These are phyloP conservation scores for Coemansia sp. DNA, from an alignment of 192 early-diverging fungal species.

Conservation along the genomic window DNA sequence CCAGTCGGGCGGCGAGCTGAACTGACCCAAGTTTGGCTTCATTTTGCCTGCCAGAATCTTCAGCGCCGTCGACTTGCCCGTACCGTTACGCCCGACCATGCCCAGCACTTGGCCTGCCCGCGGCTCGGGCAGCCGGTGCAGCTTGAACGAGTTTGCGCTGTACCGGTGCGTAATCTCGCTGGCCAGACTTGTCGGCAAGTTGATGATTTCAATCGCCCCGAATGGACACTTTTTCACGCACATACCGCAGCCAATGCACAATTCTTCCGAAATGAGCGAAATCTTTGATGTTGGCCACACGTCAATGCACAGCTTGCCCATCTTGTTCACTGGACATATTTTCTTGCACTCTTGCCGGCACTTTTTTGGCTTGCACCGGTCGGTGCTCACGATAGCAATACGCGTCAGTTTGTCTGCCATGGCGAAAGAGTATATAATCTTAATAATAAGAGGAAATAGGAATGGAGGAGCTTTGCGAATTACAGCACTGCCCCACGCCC, in stretches of 20 bases:
- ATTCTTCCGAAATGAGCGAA: slow-evolving; percentile 90
- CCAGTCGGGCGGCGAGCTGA: slow-evolving; percentile 87
- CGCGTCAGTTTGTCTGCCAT: slow-evolving; percentile 90
- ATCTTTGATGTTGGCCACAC: slow-evolving; percentile 84
- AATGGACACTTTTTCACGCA: slow-evolving; percentile 98
- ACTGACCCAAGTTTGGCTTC: slow-evolving; percentile 95
- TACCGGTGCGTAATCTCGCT: slow-evolving; percentile 95
- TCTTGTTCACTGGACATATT: slow-evolving; percentile 91
- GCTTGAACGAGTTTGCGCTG: slow-evolving; percentile 96
- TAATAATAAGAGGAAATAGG: slow-evolving; percentile 3
- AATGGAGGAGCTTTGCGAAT: neutral
- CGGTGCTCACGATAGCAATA: slow-evolving; percentile 89
- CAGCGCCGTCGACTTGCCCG: slow-evolving; percentile 91
- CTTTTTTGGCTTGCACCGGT: slow-evolving; percentile 99
- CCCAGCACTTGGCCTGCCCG: slow-evolving; percentile 96
- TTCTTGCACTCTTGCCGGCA: slow-evolving; percentile 98
- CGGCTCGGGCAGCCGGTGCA: slow-evolving; percentile 92
- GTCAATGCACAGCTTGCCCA: slow-evolving; percentile 97
- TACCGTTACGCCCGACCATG: slow-evolving; percentile 96
- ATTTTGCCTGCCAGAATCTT: slow-evolving; percentile 90
- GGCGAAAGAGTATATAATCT: neutral
- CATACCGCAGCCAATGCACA: slow-evolving; percentile 98
- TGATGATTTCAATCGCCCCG: slow-evolving; percentile 95
- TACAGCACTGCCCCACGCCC: no score
- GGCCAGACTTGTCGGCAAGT: slow-evolving; percentile 93